Conservation (phyloP, 108 stramenopile genomes). For the Aurantiochytrium sp. region DNA sequence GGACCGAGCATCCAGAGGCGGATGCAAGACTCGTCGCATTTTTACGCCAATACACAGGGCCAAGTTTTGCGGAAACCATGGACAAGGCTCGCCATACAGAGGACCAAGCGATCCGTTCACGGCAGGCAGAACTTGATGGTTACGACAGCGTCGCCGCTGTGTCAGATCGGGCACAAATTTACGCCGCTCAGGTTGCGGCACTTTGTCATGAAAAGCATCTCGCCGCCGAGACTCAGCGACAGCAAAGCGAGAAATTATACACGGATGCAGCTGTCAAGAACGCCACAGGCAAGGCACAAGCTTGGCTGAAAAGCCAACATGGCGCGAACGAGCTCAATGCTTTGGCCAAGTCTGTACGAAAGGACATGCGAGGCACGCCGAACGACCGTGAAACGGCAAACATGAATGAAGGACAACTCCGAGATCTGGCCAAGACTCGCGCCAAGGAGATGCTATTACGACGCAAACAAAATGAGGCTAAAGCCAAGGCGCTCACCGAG, state of each 20-base stretch:
- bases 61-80: neutral
- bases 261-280: neutral
- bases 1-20: neutral
- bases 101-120: neutral
- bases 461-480: neutral
- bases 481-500: neutral
- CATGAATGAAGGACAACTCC: neutral
- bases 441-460: neutral
- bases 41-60: neutral
- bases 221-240: neutral
- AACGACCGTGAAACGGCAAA: neutral
- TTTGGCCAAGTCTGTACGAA: neutral
- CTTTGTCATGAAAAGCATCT: neutral
- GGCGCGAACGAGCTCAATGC: neutral
- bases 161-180: neutral
- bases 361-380: neutral
- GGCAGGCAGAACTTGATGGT: neutral
- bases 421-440: neutral
- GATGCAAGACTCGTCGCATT: neutral
- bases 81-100: neutral
- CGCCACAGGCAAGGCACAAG: neutral
- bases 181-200: neutral
- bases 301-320: neutral
- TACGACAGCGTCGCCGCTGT: neutral
- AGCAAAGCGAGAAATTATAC: neutral